Conservation (phyloP, 169 alveolate species). For the Plasmodium berghei region DNA sequence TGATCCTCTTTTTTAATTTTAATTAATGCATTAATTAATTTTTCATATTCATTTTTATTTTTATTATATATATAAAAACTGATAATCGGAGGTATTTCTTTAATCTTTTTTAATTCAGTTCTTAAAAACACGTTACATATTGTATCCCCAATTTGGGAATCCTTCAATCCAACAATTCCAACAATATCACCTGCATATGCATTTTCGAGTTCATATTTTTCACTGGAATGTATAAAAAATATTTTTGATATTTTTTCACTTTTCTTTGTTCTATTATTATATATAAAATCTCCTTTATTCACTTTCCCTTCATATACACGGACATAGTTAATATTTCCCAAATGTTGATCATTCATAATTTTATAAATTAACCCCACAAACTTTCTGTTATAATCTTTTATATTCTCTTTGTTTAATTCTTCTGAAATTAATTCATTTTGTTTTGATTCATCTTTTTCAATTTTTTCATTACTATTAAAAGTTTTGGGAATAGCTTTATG, state of each 20-base stretch:
- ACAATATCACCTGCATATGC: slow-evolving; percentile 88
- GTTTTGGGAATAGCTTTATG: background rate
- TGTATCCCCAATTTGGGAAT: slow-evolving; percentile 90
- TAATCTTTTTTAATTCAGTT: slow-evolving; percentile 85
- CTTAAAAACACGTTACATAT: slow-evolving; percentile 80
- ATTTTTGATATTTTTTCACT: slow-evolving; percentile 88
- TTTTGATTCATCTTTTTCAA: slow-evolving; percentile 6
- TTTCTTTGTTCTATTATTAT: slow-evolving; percentile 85
- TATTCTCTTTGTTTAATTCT: slow-evolving; percentile 46
- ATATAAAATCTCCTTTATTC: slow-evolving; percentile 82
- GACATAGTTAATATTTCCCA: slow-evolving; percentile 84
- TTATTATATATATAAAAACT: slow-evolving; percentile 83
- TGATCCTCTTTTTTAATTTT: slow-evolving; percentile 89
- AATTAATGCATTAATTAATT: slow-evolving; percentile 84
- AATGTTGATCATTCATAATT: slow-evolving; percentile 81
- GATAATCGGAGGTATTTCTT: slow-evolving; percentile 89
- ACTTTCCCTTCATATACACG: slow-evolving; percentile 88
- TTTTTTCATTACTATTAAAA: background rate
- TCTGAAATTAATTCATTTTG: slow-evolving; percentile 20
- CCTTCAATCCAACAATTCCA: slow-evolving; percentile 88
- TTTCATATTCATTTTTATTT: slow-evolving; percentile 83
- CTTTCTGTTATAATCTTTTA: slow-evolving; percentile 68
- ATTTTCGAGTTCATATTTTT: slow-evolving; percentile 83
- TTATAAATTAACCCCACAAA: slow-evolving; percentile 52
- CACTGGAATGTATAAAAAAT: slow-evolving; percentile 89